These are phyloP conservation scores for Penicillium fimorum DNA, from an alignment of 495 filamentous ascomycete species.

Conservation along the genomic window DNA sequence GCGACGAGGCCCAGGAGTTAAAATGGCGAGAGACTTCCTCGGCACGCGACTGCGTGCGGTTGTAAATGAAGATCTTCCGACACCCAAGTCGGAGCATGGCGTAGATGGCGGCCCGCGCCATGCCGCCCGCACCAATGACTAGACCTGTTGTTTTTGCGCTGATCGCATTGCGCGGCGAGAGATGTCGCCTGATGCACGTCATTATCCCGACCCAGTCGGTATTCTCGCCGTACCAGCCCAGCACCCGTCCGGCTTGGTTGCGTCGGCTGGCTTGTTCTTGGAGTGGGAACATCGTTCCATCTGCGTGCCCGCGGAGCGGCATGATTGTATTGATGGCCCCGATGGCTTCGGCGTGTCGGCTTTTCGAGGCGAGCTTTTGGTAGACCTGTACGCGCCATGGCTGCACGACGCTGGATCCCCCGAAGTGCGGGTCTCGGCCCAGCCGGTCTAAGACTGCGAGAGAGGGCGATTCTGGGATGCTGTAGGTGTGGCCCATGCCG, in stretches of 20 bases:
- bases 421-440: slow-evolving; percentile 63
- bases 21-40: slow-evolving; percentile 70
- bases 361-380: slow-evolving; percentile 63
- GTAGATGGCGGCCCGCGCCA: slow-evolving; percentile 78
- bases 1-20: slow-evolving; percentile 55
- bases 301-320: slow-evolving; percentile 61
- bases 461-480: slow-evolving; percentile 60
- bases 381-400: slow-evolving; percentile 76
- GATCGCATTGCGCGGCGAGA: slow-evolving; percentile 77
- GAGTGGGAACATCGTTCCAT: slow-evolving; percentile 64
- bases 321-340: slow-evolving; percentile 82
- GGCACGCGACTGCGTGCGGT: slow-evolving; percentile 62
- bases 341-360: slow-evolving; percentile 74
- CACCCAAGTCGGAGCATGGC: slow-evolving; percentile 76
- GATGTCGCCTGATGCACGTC: slow-evolving; percentile 66
- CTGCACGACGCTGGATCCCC: slow-evolving; percentile 68
- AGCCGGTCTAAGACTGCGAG: slow-evolving; percentile 64
- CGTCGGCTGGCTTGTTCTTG: slow-evolving; percentile 60
- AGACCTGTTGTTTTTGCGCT: slow-evolving; percentile 66
- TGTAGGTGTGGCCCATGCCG: slow-evolving; percentile 71
- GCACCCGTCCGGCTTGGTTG: slow-evolving; percentile 61
- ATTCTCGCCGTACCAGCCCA: slow-evolving; percentile 77
- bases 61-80: slow-evolving; percentile 75
- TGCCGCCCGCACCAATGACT: slow-evolving; percentile 78
- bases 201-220: slow-evolving; percentile 81